A percentile compares a stretch with the other conserved stretches of the same genome.
Evolutionary conservation across 345 rosid species (phyloP).

Genomic region (Punica granatum): DNA sequence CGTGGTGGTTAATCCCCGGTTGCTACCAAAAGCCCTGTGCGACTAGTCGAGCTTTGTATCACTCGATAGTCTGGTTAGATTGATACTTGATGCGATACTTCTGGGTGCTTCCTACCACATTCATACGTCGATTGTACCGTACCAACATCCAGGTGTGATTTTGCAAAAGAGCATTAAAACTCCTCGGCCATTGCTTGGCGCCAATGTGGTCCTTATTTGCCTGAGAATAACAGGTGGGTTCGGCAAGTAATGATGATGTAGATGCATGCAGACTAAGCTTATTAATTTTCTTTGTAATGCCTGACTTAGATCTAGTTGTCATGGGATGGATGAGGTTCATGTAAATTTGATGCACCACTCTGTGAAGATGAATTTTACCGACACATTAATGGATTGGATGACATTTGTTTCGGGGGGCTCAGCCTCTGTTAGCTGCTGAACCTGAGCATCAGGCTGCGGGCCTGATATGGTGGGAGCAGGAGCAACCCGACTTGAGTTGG

Average conservation of each 20-base stretch:
- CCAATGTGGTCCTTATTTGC: background rate
- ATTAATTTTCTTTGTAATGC: background rate
- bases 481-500: too few species aligned
- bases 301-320: background rate
- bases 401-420: too few species aligned
- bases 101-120: background rate
- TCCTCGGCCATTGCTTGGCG: background rate
- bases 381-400: too few species aligned
- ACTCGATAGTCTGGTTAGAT: too few species aligned
- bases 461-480: too few species aligned
- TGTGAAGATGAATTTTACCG: too few species aligned
- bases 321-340: too few species aligned
- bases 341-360: too few species aligned
- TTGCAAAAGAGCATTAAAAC: background rate
- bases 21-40: background rate
- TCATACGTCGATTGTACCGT: background rate
- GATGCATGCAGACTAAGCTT: too few species aligned
- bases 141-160: slow-evolving; percentile 4
- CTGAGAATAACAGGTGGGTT: background rate
- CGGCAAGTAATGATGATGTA: background rate
- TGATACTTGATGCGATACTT: background rate
- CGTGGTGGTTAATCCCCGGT: background rate
- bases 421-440: too few species aligned
- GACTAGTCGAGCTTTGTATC: too few species aligned
- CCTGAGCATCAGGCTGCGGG: too few species aligned